Conservation (phyloP, 768 basidiomycete species). For the Leucosporidium scottii region DNA sequence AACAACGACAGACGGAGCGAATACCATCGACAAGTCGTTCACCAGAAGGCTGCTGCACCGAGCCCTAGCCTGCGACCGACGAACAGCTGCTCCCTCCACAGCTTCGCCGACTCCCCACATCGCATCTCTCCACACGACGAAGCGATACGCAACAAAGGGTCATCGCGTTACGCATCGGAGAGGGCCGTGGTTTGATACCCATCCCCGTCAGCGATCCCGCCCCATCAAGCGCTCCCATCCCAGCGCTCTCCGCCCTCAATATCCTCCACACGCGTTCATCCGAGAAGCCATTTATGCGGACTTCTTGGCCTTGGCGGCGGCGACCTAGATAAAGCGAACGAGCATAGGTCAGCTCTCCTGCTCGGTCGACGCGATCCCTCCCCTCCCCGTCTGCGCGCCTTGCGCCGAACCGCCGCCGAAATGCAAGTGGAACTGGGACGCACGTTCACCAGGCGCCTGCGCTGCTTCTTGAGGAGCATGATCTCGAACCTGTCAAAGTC, state of each 20-base stretch:
- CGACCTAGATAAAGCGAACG: slow-evolving; percentile 5
- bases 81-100: too few species aligned
- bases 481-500: slow-evolving; percentile 90
- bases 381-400: not conserved
- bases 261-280: not conserved
- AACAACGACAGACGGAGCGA: too few species aligned
- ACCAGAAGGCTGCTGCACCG: too few species aligned
- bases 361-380: not conserved
- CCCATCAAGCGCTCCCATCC: too few species aligned
- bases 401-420: not conserved
- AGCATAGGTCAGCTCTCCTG: not conserved
- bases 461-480: slow-evolving; percentile 79
- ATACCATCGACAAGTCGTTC: too few species aligned
- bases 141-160: too few species aligned
- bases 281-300: slow-evolving; percentile 24
- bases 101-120: too few species aligned
- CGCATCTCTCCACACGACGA: too few species aligned
- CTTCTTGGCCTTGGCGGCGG: slow-evolving; percentile 33
- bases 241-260: not conserved
- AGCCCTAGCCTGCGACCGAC: too few species aligned
- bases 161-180: too few species aligned
- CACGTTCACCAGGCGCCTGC: slow-evolving; percentile 46
- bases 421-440: not conserved
- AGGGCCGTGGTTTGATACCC: too few species aligned
- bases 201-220: too few species aligned